A percentile compares a stretch with the other conserved stretches of the same genome.
Evolutionary conservation across 495 filamentous ascomycete species (phyloP).

Genomic region (Hamigera avellanea): DNA sequence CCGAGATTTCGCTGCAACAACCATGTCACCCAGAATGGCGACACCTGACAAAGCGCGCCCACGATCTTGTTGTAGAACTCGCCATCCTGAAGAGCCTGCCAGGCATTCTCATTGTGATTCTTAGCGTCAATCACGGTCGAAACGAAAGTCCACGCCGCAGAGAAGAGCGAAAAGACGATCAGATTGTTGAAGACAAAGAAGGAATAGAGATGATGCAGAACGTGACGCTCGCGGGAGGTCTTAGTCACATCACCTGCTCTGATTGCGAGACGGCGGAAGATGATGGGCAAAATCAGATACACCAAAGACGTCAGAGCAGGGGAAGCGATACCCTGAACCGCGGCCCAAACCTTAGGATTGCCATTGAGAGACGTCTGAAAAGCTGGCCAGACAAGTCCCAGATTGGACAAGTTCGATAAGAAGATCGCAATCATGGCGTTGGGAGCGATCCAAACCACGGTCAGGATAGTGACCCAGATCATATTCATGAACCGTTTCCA

Average conservation of each 20-base stretch:
- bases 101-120: conserved; percentile 41
- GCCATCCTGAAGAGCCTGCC: conserved; percentile 53
- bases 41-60: conserved; percentile 60
- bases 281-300: conserved; percentile 78
- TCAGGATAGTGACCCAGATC: conserved; percentile 71
- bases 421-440: conserved; percentile 95
- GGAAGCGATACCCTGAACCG: conserved; percentile 89
- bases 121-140: conserved; percentile 47
- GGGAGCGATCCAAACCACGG: conserved; percentile 82
- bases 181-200: conserved; percentile 99
- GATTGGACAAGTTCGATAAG: conserved; percentile 67
- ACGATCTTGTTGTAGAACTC: conserved; percentile 52
- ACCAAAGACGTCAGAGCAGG: conserved; percentile 82
- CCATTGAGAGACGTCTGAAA: conserved; percentile 54
- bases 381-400: conserved; percentile 67
- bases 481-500: conserved; percentile 69
- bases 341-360: conserved; percentile 60
- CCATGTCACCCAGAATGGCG: conserved; percentile 90
- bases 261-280: conserved; percentile 76
- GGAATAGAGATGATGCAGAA: conserved; percentile 79
- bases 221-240: conserved; percentile 85
- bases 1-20: conserved; percentile 86
- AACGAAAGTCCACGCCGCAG: conserved; percentile 62
- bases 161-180: conserved; percentile 85
- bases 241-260: conserved; percentile 79